Evolutionary conservation across 1,284 basidiomycete species (phyloP).

Genomic region (Austroboletus niveus): DNA sequence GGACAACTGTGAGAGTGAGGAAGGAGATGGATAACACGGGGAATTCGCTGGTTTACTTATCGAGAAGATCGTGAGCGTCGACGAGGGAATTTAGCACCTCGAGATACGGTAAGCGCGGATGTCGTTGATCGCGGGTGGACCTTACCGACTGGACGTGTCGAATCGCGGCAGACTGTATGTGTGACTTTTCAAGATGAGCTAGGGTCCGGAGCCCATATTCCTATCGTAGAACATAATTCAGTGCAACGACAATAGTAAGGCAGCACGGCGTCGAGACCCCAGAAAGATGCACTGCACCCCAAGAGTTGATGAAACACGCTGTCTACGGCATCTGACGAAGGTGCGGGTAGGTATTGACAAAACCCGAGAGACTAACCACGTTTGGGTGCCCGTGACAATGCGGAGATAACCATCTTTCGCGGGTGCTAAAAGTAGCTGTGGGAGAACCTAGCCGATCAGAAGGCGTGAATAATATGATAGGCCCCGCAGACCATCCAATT

Average conservation of each 20-base stretch:
- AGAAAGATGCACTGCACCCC: not conserved
- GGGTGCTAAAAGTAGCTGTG: slow-evolving; percentile 7
- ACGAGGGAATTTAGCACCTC: slow-evolving; percentile 10
- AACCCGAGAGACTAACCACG: slow-evolving; percentile 12
- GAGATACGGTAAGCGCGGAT: slow-evolving; percentile 20
- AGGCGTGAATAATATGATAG: slow-evolving; percentile 13
- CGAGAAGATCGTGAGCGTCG: not conserved
- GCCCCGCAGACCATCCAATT: slow-evolving; percentile 12
- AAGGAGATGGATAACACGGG: slow-evolving; percentile 13
- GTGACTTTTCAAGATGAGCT: not conserved
- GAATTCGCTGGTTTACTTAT: not conserved
- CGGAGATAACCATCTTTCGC: slow-evolving; percentile 27
- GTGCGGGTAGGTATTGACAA: not conserved
- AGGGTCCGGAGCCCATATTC: not conserved
- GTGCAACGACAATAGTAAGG: not conserved
- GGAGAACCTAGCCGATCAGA: slow-evolving; percentile 2
- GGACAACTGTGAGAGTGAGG: slow-evolving; percentile 21
- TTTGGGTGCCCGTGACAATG: slow-evolving; percentile 5
- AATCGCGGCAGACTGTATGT: not conserved
- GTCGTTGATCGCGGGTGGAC: not conserved
- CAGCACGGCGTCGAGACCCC: not conserved
- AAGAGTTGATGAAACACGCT: not conserved
- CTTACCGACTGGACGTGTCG: slow-evolving; percentile 3
- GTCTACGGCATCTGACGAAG: not conserved
- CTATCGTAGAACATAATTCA: not conserved